These are phyloP conservation scores for Spencermartinsiella ligniputridi DNA, from an alignment of 1,139 yeast genomes.

Conservation along the genomic window DNA sequence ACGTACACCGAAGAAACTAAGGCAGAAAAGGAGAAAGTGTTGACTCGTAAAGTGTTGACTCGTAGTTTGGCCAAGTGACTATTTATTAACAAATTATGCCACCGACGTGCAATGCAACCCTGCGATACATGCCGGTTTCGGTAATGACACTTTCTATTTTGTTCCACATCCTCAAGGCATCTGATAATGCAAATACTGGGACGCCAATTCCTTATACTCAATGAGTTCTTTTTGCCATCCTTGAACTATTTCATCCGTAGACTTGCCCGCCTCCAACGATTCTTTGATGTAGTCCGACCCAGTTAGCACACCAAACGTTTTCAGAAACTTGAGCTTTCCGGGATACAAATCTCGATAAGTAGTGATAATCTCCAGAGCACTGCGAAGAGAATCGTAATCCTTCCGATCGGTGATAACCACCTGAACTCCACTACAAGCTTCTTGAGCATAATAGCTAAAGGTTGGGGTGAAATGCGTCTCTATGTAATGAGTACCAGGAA, in stretches of 20 bases:
- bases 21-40: too few relatives aligned
- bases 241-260: conserved; percentile 4
- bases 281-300: conserved; percentile 5
- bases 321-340: conserved; percentile 3
- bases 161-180: neutral
- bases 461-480: conserved; percentile 11
- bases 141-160: too few relatives aligned
- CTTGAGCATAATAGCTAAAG: conserved; percentile 6
- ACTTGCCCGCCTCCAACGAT: conserved; percentile 1
- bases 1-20: too few relatives aligned
- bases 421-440: conserved; percentile 9
- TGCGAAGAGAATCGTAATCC: conserved; percentile 5
- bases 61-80: too few relatives aligned
- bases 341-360: conserved; percentile 5
- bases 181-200: conserved; percentile 4
- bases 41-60: too few relatives aligned
- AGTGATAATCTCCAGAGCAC: conserved; percentile 8
- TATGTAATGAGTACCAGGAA: conserved; percentile 7
- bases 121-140: too few relatives aligned
- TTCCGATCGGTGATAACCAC: conserved; percentile 6
- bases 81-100: too few relatives aligned
- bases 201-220: conserved; percentile 1
- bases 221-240: conserved; percentile 6
- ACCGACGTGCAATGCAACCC: too few relatives aligned
- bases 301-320: conserved; percentile 7